Conservation (phyloP, 495 filamentous ascomycete species). For the Recurvomyces mirabilis region DNA sequence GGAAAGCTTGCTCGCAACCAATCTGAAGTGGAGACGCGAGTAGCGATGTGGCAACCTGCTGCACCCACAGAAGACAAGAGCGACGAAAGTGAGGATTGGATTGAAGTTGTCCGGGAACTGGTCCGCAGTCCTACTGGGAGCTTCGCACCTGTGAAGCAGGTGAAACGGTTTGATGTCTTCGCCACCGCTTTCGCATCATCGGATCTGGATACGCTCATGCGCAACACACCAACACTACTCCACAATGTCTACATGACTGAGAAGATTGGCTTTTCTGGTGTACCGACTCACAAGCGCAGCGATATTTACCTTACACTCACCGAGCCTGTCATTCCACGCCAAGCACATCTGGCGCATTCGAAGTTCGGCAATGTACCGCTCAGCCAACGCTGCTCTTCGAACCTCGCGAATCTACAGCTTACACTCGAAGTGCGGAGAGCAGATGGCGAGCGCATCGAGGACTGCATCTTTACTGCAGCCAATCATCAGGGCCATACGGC, state of each 20-base stretch:
- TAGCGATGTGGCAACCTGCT: constrained; percentile 66
- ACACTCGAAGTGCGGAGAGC: constrained; percentile 75
- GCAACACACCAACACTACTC: constrained; percentile 76
- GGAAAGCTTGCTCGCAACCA: constrained; percentile 66
- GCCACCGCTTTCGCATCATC: constrained; percentile 61
- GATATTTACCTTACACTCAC: constrained; percentile 89
- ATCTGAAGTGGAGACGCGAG: constrained; percentile 60
- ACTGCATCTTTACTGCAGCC: constrained; percentile 77
- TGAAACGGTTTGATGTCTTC: constrained; percentile 65
- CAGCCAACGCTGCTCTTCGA: constrained; percentile 38
- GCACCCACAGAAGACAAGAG: constrained; percentile 37
- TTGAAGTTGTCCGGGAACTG: constrained; percentile 62
- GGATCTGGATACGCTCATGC: constrained; percentile 69
- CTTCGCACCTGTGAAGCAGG: constrained; percentile 57
- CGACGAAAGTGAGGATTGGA: constrained; percentile 53
- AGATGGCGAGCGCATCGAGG: constrained; percentile 68
- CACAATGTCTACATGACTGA: constrained; percentile 66
- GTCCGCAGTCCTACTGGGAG: constrained; percentile 59
- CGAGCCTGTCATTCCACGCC: constrained; percentile 59
- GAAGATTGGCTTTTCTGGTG: constrained; percentile 91
- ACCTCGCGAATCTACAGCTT: constrained; percentile 69
- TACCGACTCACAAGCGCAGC: constrained; percentile 72
- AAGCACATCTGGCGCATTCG: constrained; percentile 70
- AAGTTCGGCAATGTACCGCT: constrained; percentile 64
- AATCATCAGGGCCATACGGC: constrained; percentile 62